Evolutionary conservation across 2,329 filamentous ascomycete species (phyloP).

Genomic region (Penicillium sp.): DNA sequence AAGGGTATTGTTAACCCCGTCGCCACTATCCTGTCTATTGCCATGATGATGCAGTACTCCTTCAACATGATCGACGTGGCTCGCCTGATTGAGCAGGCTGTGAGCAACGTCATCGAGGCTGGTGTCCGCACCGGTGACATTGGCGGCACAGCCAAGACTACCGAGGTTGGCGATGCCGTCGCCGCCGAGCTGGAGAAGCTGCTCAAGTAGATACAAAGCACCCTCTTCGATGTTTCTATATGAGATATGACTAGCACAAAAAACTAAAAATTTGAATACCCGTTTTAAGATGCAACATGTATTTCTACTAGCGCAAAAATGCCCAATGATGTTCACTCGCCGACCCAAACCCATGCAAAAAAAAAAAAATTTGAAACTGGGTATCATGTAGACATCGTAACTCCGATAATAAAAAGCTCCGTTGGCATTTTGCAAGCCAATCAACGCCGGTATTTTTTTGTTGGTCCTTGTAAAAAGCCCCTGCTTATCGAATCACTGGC

Average conservation of each 20-base stretch:
- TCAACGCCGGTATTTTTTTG: constrained; percentile 2
- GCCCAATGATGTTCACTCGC: constrained; percentile 4
- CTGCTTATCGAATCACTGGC: constrained; percentile 45
- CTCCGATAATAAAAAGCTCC: constrained; percentile 9
- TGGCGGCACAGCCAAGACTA: constrained; percentile 71
- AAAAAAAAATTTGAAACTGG: constrained; percentile 12
- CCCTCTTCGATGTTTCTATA: constrained; percentile 13
- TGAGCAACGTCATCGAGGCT: constrained; percentile 66
- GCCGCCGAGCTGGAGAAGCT: constrained; percentile 70
- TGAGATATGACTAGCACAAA: constrained; percentile 28
- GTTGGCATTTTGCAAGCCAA: constrained; percentile 1
- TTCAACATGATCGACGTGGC: constrained; percentile 76
- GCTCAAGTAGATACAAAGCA: constrained; percentile 49
- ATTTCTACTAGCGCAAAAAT: background rate
- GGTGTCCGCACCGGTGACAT: constrained; percentile 82
- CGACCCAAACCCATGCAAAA: background rate
- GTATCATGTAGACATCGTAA: constrained; percentile 23
- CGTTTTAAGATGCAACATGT: constrained; percentile 14
- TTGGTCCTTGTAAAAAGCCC: background rate
- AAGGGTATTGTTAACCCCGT: constrained; percentile 90
- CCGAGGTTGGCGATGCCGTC: constrained; percentile 79
- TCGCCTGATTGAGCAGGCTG: constrained; percentile 28
- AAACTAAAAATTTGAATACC: constrained; percentile 27
- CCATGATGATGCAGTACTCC: constrained; percentile 96
- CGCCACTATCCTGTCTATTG: constrained; percentile 85